Base-by-base conservation (phyloP, 176 grass and related monocot genomes). In the Eragrostis nindensis region DNA sequence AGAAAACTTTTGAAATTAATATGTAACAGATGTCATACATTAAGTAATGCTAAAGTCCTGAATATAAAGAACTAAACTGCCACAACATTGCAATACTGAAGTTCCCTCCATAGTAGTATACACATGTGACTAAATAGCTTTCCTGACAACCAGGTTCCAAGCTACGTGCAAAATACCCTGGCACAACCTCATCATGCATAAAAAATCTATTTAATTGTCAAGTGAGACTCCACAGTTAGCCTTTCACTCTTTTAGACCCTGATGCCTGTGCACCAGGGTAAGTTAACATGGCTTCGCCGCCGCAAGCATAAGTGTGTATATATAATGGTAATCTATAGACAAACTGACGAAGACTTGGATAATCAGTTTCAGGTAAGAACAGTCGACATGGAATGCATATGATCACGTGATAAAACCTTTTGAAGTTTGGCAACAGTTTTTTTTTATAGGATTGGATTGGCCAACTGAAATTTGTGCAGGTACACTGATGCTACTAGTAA, bases 231-330 rank as follows among this genome's bases (percentile, higher is more conserved):
- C 32, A 36, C 32, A 36, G 4, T 1, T 36, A 36, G 32, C 32
- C 32, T 36, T 94, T 94, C 80, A 92, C 96, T 36, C 32, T 36
- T 36, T 36, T 36, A 36, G 32, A 36, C 32, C 32, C 32, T 36
- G 32, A 4, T 36, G 32, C 32, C 32, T 36, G 32, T 36, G 32
- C 32, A 36, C 32, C 32, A 36, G 32, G 32, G 32, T 36, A 2
- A 36, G 32, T 36, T 36, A 36, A 84, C 4, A 4, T 36, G 32
- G 32, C 32, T 36, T 36, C 32, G 32, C 32, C 32, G 4, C 32
- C 4, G 32, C 32, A 36, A 2, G 32, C 95, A 99, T 30, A 90
- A 89, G 32, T 36, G 32, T 36, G 1, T 36, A 36, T 36, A 36
- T 4, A 36, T 36, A 36, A 36, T 36, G 13, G 39, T 39, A 50